phyloP scores from a whole-genome alignment of 441 rosid genomes.

The Populus tomentosa region DNA sequence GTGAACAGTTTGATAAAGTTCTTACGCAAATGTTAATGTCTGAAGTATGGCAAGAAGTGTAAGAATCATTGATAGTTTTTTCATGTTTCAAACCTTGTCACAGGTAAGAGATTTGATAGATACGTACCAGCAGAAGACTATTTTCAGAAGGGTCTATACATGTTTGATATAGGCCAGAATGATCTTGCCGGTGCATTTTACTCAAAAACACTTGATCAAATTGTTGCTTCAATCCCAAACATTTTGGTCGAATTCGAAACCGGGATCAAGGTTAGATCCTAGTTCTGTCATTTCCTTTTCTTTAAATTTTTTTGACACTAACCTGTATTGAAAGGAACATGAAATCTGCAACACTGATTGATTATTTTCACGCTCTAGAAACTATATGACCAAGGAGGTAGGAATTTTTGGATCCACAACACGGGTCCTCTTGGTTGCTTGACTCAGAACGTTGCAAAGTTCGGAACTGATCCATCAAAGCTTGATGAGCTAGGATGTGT shows the following conservation, averaged over 20 bases:
- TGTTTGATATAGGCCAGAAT: slow-evolving; percentile 95
- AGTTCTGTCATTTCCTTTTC: background rate
- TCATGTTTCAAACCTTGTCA: slow-evolving; percentile 4
- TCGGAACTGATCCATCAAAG: slow-evolving; percentile 74
- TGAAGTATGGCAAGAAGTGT: background rate
- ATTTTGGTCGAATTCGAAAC: slow-evolving; percentile 65
- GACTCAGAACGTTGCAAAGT: slow-evolving; percentile 77
- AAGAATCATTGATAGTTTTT: background rate
- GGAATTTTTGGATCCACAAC: slow-evolving; percentile 90
- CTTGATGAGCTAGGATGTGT: slow-evolving; percentile 87
- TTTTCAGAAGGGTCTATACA: slow-evolving; percentile 72
- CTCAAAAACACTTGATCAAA: slow-evolving; percentile 76
- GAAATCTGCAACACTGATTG: background rate
- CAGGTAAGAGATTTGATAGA: slow-evolving; percentile 52
- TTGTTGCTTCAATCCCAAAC: slow-evolving; percentile 67
- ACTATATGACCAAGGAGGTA: slow-evolving; percentile 72
- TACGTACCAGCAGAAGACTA: slow-evolving; percentile 65
- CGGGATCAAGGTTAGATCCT: slow-evolving; percentile 59
- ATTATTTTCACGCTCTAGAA: slow-evolving; percentile 33
- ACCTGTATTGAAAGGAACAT: background rate
- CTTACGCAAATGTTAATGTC: background rate
- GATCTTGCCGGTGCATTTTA: slow-evolving; percentile 95
- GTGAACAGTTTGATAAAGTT: background rate
- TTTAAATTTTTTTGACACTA: background rate
- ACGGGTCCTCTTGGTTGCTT: slow-evolving; percentile 96